Conservation (phyloP, 768 basidiomycete genomes). For the Dacryopinax spathularia region DNA sequence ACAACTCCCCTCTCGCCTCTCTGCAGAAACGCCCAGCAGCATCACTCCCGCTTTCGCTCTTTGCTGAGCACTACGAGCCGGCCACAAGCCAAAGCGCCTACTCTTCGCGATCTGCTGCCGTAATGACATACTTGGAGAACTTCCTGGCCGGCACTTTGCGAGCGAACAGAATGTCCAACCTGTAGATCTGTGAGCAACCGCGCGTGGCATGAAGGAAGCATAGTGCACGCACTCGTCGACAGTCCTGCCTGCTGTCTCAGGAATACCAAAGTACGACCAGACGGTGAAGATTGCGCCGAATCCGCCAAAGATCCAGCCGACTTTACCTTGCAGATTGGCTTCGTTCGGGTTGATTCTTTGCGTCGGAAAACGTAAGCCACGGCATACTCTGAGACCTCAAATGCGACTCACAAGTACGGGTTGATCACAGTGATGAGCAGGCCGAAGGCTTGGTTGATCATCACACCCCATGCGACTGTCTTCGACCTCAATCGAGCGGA, state of each 20-base stretch:
- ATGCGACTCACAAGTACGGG: background rate
- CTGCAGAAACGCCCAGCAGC: too few species aligned
- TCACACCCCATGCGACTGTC: background rate
- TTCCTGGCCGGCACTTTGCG: background rate
- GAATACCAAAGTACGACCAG: constrained; percentile 2
- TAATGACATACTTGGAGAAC: background rate
- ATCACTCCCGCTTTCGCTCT: too few species aligned
- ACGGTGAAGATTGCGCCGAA: background rate
- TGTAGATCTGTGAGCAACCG: background rate
- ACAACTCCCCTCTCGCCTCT: background rate
- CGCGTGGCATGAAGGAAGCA: background rate
- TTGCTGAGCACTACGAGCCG: too few species aligned
- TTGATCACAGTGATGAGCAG: constrained; percentile 1
- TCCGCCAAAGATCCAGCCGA: constrained; percentile 4
- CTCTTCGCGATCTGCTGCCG: background rate
- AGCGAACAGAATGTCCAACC: background rate
- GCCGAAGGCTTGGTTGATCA: constrained; percentile 6
- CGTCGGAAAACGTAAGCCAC: background rate
- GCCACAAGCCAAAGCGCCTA: background rate
- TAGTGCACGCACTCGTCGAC: background rate
- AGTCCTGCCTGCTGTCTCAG: background rate
- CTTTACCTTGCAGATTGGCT: constrained; percentile 12
- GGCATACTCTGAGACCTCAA: background rate
- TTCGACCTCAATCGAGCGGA: background rate
- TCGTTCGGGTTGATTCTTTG: constrained; percentile 11